phyloP scores from a whole-genome alignment of 176 grass and related monocot species.

The Zea luxurians region DNA sequence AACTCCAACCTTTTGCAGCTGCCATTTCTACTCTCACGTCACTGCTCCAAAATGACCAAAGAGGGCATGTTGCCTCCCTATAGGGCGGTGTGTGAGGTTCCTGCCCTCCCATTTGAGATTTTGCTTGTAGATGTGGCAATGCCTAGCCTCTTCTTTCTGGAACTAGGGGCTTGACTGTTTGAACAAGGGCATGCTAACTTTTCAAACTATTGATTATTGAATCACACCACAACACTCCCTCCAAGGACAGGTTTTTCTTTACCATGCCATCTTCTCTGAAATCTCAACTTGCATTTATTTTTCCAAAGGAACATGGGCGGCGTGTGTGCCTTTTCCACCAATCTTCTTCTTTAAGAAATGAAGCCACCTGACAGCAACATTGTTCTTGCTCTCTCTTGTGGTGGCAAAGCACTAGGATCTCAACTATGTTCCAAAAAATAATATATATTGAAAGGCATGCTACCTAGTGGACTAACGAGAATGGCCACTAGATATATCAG shows the following conservation, averaged over 20 bases:
- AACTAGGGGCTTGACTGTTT: slow-evolving; percentile 21
- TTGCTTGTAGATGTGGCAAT: slow-evolving; percentile 42
- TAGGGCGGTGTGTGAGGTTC: slow-evolving; percentile 2
- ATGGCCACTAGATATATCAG: slow-evolving; percentile 45
- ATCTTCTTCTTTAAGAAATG: slow-evolving; percentile 20
- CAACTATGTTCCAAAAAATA: slow-evolving; percentile 34
- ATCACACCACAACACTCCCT: neutral
- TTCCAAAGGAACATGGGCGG: neutral
- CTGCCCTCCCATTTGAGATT: slow-evolving; percentile 44
- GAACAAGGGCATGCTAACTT: slow-evolving; percentile 1
- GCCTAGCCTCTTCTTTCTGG: neutral
- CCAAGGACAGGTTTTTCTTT: slow-evolving; percentile 10
- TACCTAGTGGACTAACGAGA: slow-evolving; percentile 43
- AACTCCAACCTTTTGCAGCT: neutral
- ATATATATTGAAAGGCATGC: slow-evolving; percentile 34
- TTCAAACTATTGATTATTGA: neutral
- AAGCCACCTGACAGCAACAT: slow-evolving; percentile 15
- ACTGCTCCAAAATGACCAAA: slow-evolving; percentile 32
- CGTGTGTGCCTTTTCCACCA: neutral
- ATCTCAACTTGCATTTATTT: neutral
- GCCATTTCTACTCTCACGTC: slow-evolving; percentile 18
- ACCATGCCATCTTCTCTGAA: neutral
- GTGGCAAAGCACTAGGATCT: slow-evolving; percentile 45
- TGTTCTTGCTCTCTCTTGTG: slow-evolving; percentile 7
- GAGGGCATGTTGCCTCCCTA: neutral